Evolutionary conservation across 208 protist genomes (phyloP).

Genomic region (Tritrichomonas foetus): DNA sequence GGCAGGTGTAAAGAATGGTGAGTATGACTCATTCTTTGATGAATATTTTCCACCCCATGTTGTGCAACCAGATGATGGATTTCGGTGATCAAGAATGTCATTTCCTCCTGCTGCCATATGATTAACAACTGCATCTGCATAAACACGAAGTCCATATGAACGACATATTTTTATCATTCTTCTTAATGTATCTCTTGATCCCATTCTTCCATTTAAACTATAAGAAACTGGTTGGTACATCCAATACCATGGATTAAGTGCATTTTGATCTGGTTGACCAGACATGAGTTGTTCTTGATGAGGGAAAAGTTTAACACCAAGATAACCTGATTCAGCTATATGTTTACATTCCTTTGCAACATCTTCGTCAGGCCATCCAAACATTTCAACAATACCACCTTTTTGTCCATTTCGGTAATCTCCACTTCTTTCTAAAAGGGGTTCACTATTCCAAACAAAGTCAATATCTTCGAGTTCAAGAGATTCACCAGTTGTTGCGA

Average conservation of each 20-base stretch:
- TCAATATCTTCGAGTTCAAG: conserved; percentile 55
- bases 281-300: conserved; percentile 61
- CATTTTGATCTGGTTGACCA: conserved; percentile 51
- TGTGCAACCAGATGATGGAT: conserved; percentile 47
- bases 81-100: conserved; percentile 55
- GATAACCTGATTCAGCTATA: conserved; percentile 28
- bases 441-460: conserved; percentile 57
- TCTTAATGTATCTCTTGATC: conserved; percentile 55
- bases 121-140: conserved; percentile 65
- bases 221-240: conserved; percentile 65
- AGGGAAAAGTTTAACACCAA: conserved; percentile 63
- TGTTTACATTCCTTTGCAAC: conserved; percentile 13
- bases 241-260: conserved; percentile 67
- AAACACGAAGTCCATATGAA: conserved; percentile 51
- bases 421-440: conserved; percentile 43
- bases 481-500: conserved; percentile 26
- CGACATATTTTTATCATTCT: conserved; percentile 58
- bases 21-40: conserved; percentile 51
- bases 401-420: conserved; percentile 64
- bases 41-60: conserved; percentile 58
- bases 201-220: conserved; percentile 58
- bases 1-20: conserved; percentile 59
- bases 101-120: conserved; percentile 65
- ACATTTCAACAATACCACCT: conserved; percentile 63
- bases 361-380: conserved; percentile 56